phyloP scores from a whole-genome alignment of 1,284 basidiomycete species.

The Nidula niveotomentosa region DNA sequence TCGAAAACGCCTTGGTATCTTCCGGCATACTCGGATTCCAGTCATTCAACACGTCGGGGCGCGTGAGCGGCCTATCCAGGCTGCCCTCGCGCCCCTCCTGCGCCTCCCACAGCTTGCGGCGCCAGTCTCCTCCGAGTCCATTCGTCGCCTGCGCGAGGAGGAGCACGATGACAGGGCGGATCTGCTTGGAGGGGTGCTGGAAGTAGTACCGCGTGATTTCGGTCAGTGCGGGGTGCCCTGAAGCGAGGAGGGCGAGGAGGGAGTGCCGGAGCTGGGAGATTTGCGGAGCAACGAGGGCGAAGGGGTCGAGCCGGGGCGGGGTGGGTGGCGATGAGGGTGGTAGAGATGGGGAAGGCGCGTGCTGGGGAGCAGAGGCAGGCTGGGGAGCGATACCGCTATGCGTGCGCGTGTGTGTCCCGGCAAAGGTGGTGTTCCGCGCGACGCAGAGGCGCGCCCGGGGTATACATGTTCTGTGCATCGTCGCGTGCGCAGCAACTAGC shows the following conservation, averaged over 20 bases:
- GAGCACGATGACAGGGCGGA: constrained; percentile 89
- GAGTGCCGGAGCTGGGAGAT: constrained; percentile 74
- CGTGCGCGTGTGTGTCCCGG: neutral
- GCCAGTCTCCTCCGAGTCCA: constrained; percentile 75
- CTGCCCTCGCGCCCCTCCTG: constrained; percentile 50
- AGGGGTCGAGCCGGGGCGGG: constrained; percentile 50
- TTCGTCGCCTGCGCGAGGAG: constrained; percentile 93
- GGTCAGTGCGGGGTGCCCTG: constrained; percentile 84
- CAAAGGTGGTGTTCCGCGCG: neutral
- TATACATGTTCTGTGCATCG: neutral
- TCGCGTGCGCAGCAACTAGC: neutral
- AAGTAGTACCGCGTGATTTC: constrained; percentile 97
- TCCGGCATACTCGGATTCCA: constrained; percentile 80
- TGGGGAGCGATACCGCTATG: neutral
- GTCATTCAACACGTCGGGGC: constrained; percentile 82
- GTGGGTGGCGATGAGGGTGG: neutral
- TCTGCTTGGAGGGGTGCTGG: constrained; percentile 87
- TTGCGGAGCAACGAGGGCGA: constrained; percentile 69
- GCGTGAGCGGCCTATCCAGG: constrained; percentile 71
- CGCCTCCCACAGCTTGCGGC: constrained; percentile 39
- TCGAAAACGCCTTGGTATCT: constrained; percentile 38
- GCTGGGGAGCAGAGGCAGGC: neutral
- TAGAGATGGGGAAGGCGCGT: neutral
- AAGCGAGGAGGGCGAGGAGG: constrained; percentile 81
- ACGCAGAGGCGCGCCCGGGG: neutral